Conservation (phyloP, 768 basidiomycete species). For the Melanogaster broomeanus region DNA sequence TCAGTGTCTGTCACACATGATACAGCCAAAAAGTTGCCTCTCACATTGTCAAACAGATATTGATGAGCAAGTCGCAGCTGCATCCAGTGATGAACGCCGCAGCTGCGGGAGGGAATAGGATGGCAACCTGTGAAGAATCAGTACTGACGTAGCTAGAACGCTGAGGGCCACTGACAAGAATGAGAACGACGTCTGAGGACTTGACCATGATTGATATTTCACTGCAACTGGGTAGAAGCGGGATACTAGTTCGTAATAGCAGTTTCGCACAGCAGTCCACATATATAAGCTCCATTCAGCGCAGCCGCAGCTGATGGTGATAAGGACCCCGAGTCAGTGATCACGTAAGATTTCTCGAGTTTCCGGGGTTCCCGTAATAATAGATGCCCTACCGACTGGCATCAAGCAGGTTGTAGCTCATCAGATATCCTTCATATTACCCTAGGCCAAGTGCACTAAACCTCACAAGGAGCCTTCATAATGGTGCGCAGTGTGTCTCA, state of each 20-base stretch:
- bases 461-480: constrained; percentile 8
- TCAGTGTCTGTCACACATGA: constrained; percentile 1
- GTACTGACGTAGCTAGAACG: not conserved
- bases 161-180: constrained; percentile 53
- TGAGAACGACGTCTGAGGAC: constrained; percentile 76
- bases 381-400: too few species aligned
- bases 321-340: constrained; percentile 22
- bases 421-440: not conserved
- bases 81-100: constrained; percentile 80
- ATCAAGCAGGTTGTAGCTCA: not conserved
- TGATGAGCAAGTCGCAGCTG: constrained; percentile 85
- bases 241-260: not conserved
- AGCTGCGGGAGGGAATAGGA: constrained; percentile 81
- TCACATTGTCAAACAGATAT: constrained; percentile 76
- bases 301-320: constrained; percentile 14
- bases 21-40: constrained; percentile 20
- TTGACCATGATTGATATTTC: constrained; percentile 39
- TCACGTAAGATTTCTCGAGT: not conserved
- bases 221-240: not conserved
- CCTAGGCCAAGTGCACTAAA: not conserved
- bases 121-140: constrained; percentile 56
- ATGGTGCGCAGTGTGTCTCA: constrained; percentile 20
- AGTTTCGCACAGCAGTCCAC: too few species aligned
- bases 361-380: constrained; percentile 19
- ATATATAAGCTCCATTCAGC: too few species aligned